Evolutionary conservation across 2,329 filamentous ascomycete genomes (phyloP).

Genomic region (Trichophyton benhamiae): DNA sequence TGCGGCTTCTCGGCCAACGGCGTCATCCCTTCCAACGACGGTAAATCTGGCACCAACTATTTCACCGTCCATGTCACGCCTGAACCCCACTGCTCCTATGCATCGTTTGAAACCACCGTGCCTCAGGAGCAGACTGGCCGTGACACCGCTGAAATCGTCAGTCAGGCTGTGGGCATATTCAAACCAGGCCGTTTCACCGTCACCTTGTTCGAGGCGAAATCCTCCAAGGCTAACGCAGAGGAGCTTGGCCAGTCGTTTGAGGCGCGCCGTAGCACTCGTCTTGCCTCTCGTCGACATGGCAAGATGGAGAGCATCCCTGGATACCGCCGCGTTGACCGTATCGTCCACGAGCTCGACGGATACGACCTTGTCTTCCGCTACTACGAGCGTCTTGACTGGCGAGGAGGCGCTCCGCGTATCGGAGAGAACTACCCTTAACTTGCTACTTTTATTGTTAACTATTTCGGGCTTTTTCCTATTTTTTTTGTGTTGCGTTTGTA

Average conservation of each 20-base stretch:
- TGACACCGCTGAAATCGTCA: slow-evolving; percentile 78
- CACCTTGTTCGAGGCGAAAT: slow-evolving; percentile 87
- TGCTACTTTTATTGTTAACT: not conserved
- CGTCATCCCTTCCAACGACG: slow-evolving; percentile 66
- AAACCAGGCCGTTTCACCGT: slow-evolving; percentile 95
- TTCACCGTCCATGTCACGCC: slow-evolving; percentile 98
- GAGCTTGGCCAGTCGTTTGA: slow-evolving; percentile 24
- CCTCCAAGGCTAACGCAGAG: slow-evolving; percentile 21
- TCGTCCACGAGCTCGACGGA: slow-evolving; percentile 93
- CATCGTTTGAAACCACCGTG: slow-evolving; percentile 96
- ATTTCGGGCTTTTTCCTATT: slow-evolving; percentile 1
- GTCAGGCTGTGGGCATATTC: slow-evolving; percentile 92
- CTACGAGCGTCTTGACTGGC: slow-evolving; percentile 82
- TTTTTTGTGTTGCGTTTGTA: not conserved
- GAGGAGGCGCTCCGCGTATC: slow-evolving; percentile 50
- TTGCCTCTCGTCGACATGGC: slow-evolving; percentile 32
- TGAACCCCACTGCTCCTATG: slow-evolving; percentile 92
- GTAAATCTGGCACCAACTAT: slow-evolving; percentile 57
- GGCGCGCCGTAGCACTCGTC: slow-evolving; percentile 32
- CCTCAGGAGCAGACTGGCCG: slow-evolving; percentile 77
- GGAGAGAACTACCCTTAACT: slow-evolving; percentile 36
- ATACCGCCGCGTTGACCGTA: slow-evolving; percentile 81
- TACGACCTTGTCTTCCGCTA: slow-evolving; percentile 95
- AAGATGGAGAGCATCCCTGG: slow-evolving; percentile 69
- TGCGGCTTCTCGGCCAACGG: slow-evolving; percentile 97